phyloP scores from a whole-genome alignment of 306 rosid species.

The Mucuna pruriens region DNA sequence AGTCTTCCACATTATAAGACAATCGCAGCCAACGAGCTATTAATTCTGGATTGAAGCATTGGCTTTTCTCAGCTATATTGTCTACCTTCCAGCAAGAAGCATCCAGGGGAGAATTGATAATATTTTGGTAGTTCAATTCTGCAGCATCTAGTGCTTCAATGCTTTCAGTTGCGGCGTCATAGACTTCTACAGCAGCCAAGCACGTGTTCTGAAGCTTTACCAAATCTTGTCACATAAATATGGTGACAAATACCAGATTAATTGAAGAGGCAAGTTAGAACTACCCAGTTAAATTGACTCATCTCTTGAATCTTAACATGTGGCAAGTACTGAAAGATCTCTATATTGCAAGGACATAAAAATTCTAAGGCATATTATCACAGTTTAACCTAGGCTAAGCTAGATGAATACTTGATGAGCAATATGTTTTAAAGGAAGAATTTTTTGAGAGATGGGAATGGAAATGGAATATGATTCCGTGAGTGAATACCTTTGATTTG shows the following conservation, averaged over 20 bases:
- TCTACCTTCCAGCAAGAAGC: slow-evolving; percentile 69
- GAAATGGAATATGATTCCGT: not conserved
- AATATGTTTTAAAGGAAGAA: not conserved
- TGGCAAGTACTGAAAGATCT: slow-evolving; percentile 17
- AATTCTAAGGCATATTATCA: not conserved
- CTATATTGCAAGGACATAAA: not conserved
- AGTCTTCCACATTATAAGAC: slow-evolving; percentile 57
- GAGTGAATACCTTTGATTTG: not conserved
- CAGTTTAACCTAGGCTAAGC: slow-evolving; percentile 4
- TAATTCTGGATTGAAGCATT: slow-evolving; percentile 48
- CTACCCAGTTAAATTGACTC: slow-evolving; percentile 15
- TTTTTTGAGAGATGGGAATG: not conserved
- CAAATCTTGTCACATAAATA: slow-evolving; percentile 55
- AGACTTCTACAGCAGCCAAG: slow-evolving; percentile 68
- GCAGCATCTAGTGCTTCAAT: slow-evolving; percentile 63
- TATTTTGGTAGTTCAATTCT: slow-evolving; percentile 67
- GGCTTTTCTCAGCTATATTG: slow-evolving; percentile 62
- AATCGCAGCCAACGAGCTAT: slow-evolving; percentile 73
- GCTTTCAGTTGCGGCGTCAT: slow-evolving; percentile 69
- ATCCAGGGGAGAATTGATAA: slow-evolving; percentile 58
- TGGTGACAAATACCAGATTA: slow-evolving; percentile 19
- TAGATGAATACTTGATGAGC: slow-evolving; percentile 1
- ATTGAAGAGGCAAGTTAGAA: slow-evolving; percentile 16
- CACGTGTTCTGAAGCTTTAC: slow-evolving; percentile 64
- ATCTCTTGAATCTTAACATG: slow-evolving; percentile 7